Base-by-base conservation (phyloP, 331 rosid species). In the Arachis monticola region DNA sequence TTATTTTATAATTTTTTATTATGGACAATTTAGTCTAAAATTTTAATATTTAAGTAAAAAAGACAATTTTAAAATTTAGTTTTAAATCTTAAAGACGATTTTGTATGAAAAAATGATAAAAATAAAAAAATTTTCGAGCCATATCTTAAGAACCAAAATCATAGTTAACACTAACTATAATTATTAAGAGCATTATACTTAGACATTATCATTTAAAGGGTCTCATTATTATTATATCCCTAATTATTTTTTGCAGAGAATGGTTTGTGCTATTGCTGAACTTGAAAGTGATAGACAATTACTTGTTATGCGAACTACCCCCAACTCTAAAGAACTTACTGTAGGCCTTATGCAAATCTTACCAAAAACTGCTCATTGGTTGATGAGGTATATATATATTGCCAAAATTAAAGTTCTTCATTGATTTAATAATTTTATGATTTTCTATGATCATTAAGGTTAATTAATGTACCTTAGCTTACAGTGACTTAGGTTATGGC, bases 201-300 rank as follows among this genome's bases (percentile, higher is more conserved):
- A 32, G 38, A 32, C 38, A 32, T 42, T 73, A 59, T 2, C 0
- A 12, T 50, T 78, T 32, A 32, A 32, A 32, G 3, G 38, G 38
- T 7, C 17, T 69, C 79, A 1, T 55, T 59, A 32, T 17, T 17
- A 17, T 17, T 17, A 17, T 42, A 30, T 73, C 55, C 40, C 22
- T 17, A 17, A 17, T 17, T 17, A 17, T 17, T 55, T 74, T 72
- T 6, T 78, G 83, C 86, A 91, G 98, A 83, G 67, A 53, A 90
- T 91, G 93, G 74, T 93, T 30, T 87, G 97, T 79, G 88, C 95
- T 67, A 80, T 93, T 67, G 87, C 95, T 52, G 97, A 93, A 74
- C 91, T 93, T 61, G 96, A 84, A 84, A 91, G 97, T 64, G 97
- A 88, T 80, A 85, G 96, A 75, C 91, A 85, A 81, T 89, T 87